Evolutionary conservation across 345 rosid genomes (phyloP).

Genomic region (Draba incana): DNA sequence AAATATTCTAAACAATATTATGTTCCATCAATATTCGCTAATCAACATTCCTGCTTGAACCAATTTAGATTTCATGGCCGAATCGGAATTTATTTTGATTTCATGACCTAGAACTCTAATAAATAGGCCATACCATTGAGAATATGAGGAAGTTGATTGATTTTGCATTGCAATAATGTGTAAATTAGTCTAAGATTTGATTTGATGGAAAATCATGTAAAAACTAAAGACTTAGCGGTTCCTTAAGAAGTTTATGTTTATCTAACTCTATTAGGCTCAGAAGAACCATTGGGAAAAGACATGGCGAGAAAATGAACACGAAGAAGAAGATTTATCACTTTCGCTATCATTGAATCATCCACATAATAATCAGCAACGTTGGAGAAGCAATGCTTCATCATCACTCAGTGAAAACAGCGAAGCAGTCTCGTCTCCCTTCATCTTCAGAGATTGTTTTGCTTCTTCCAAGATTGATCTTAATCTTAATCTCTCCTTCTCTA

Average conservation of each 20-base stretch:
- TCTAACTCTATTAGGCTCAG: constrained; percentile 19
- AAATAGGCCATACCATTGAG: neutral
- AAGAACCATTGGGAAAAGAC: constrained; percentile 30
- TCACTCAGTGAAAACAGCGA: constrained; percentile 38
- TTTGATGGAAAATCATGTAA: neutral
- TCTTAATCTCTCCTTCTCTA: constrained; percentile 42
- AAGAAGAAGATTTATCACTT: constrained; percentile 34
- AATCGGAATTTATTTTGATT: constrained; percentile 7
- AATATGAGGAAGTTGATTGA: neutral
- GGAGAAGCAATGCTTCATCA: constrained; percentile 43
- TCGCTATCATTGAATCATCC: constrained; percentile 37
- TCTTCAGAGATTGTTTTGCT: constrained; percentile 39
- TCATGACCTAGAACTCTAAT: neutral
- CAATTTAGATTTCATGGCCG: neutral
- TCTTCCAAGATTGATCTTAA: constrained; percentile 43
- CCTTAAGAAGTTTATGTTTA: constrained; percentile 5
- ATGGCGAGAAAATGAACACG: constrained; percentile 24
- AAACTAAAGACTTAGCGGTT: too few species aligned
- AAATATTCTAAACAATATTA: neutral
- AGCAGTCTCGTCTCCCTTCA: constrained; percentile 39
- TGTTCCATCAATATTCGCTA: neutral
- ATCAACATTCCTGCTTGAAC: constrained; percentile 5
- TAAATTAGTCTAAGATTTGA: neutral
- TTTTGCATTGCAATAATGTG: neutral
- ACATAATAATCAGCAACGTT: constrained; percentile 17